Base-by-base conservation (phyloP, 2,329 filamentous ascomycete genomes). In the Cercospora zeae-maydis region DNA sequence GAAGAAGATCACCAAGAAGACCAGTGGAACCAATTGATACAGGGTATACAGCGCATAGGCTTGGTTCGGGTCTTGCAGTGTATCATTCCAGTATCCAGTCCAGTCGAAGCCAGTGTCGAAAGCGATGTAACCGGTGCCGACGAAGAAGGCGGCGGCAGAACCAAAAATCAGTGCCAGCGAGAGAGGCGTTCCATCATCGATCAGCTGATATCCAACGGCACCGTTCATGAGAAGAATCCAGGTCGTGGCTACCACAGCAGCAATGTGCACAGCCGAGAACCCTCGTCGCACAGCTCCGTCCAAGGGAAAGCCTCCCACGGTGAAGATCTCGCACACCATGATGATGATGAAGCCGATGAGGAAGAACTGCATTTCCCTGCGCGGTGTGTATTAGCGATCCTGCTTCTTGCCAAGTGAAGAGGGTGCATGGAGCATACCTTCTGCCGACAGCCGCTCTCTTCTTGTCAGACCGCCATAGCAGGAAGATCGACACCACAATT, bases 251-350 rank as follows among this genome's bases (percentile, higher is more conserved):
- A 90, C 85, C 63, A 99, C 96, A 67, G 93, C 86, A 64, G 91
- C 95, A 63, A 99, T 86, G 75, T 99, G 95, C 39, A 95, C 88
- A 34, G 90, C 93, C 13, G 90, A 91, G 75, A 99, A 99, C 8
- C 85, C 92, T 71, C 90, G 83, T 75, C 92, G 87, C 63, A 91
- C 89, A 55, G 79, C 85, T 58, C 82, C 79, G 69, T 85, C 80
- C 19, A 97, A 79, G 2, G 93, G 92, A 72, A 99, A 93, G 31
- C 88, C 90, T 69, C 95, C 95, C 36, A 98, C 87, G 0, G 92
- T 93, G 79, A 99, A 97, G 73, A 99, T 96, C 77, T 98, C 95
- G 78, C 93, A 97, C 72, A 99, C 90, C 71, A 90, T 87, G 65
- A 98, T 87, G 63, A 98, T 78, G 62, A 96, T 89, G 76, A 92